Evolutionary conservation across 2,329 filamentous ascomycete species (phyloP).

Genomic region (Diaporthe amygdali): DNA sequence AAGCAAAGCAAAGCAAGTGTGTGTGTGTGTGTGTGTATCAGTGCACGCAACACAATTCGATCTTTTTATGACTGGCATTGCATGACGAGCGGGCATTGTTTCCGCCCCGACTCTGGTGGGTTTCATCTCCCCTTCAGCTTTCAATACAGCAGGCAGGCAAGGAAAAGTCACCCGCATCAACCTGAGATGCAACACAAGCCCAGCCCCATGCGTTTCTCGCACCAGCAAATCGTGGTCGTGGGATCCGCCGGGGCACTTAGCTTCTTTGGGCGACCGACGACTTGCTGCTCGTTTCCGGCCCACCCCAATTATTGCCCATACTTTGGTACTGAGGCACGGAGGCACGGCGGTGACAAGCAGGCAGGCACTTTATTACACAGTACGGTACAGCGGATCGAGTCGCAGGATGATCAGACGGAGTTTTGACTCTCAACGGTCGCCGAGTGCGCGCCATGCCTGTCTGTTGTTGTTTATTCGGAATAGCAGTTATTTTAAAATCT

Average conservation of each 20-base stretch:
- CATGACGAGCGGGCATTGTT: neutral
- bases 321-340: neutral
- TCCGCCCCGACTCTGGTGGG: neutral
- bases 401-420: constrained; percentile 1
- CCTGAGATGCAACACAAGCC: no score
- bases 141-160: neutral
- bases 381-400: neutral
- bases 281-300: neutral
- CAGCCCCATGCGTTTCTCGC: no score
- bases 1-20: neutral
- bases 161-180: neutral
- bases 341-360: no score
- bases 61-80: neutral
- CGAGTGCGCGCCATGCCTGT: neutral
- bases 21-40: neutral
- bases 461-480: neutral
- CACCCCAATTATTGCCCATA: neutral
- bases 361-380: no score
- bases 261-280: constrained; percentile 1
- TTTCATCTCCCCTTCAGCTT: neutral
- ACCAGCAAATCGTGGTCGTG: neutral
- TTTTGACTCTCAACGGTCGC: neutral
- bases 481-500: neutral
- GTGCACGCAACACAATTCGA: neutral
- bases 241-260: neutral